These are phyloP conservation scores for Hydnomerulius pinastri DNA, from an alignment of 768 basidiomycete genomes.

Conservation along the genomic window DNA sequence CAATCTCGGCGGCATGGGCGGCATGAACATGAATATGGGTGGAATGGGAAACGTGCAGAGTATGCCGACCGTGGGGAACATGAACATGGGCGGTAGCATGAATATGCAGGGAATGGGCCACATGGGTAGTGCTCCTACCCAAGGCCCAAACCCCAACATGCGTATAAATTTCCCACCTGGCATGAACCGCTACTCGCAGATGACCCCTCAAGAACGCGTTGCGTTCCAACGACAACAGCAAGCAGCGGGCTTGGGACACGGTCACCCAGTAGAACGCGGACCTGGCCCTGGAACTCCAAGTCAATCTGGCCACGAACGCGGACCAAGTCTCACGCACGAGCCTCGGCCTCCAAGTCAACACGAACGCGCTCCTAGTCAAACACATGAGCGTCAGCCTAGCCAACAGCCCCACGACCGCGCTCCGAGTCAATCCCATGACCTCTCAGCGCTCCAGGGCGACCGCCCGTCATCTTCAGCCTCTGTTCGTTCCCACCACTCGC, in stretches of 20 bases:
- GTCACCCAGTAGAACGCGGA: constrained; percentile 15
- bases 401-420: constrained; percentile 26
- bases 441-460: constrained; percentile 17
- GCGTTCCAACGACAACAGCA: constrained; percentile 32
- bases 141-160: constrained; percentile 22
- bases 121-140: constrained; percentile 20
- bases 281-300: constrained; percentile 16
- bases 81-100: constrained; percentile 19
- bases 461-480: constrained; percentile 31
- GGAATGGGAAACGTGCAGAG: constrained; percentile 18
- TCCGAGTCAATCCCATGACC: constrained; percentile 25
- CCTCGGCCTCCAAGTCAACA: constrained; percentile 27
- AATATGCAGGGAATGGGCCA: constrained; percentile 26
- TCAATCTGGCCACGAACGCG: constrained; percentile 22
- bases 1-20: constrained; percentile 19
- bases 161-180: constrained; percentile 19
- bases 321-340: constrained; percentile 20
- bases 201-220: constrained; percentile 30
- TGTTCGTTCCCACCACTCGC: constrained; percentile 29
- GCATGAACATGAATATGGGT: constrained; percentile 22
- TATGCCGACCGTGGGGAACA: constrained; percentile 17
- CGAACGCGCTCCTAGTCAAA: constrained; percentile 17
- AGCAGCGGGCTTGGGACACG: constrained; percentile 12
- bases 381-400: constrained; percentile 20
- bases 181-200: constrained; percentile 29